phyloP scores from a whole-genome alignment of 2,329 filamentous ascomycete species.

The Zasmidium cellare region DNA sequence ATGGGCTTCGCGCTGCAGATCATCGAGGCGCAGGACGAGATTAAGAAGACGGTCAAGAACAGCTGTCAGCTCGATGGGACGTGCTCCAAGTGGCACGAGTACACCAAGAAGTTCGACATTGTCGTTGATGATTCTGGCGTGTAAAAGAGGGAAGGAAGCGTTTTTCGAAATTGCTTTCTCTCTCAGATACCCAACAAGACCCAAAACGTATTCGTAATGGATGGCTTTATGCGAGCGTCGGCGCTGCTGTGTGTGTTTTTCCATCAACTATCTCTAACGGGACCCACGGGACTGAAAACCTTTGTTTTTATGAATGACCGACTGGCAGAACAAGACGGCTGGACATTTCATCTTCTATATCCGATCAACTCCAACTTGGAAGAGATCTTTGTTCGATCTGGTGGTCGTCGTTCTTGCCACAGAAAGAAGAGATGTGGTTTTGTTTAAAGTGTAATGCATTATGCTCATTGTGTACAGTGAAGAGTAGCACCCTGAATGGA shows the following conservation, averaged over 20 bases:
- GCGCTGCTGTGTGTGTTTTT: background rate
- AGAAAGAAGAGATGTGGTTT: background rate
- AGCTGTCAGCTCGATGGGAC: background rate
- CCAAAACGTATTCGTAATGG: too few relatives aligned
- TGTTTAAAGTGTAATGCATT: background rate
- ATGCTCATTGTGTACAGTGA: background rate
- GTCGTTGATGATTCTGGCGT: conserved; percentile 1
- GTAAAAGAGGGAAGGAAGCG: background rate
- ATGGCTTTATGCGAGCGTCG: too few relatives aligned
- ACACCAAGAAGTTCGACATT: background rate
- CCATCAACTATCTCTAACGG: background rate
- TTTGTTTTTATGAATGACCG: background rate
- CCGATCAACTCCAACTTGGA: background rate
- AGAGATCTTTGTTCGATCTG: background rate
- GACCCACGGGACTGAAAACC: background rate
- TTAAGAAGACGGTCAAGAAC: conserved; percentile 2
- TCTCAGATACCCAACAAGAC: background rate
- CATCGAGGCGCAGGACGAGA: conserved; percentile 18
- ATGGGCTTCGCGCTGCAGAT: conserved; percentile 29
- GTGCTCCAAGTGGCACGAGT: conserved; percentile 2
- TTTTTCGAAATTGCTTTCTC: background rate
- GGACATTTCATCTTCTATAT: background rate
- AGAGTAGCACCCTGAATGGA: too few relatives aligned
- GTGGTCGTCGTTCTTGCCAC: background rate
- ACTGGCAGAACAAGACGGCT: background rate